Conservation (phyloP, 2,329 filamentous ascomycete species). For the Capronia coronata region DNA sequence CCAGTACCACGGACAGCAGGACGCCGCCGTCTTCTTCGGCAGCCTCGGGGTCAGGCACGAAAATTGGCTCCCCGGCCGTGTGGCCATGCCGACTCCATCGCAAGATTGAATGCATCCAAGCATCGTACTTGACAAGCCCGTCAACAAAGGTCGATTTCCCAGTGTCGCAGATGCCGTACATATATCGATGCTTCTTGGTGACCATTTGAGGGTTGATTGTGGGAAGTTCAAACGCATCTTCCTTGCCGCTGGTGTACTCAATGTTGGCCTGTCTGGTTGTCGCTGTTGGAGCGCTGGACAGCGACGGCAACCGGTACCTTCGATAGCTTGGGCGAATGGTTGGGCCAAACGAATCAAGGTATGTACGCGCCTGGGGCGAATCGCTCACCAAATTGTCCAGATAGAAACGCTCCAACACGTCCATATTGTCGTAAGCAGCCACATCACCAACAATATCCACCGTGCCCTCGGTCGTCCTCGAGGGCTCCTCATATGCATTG, state of each 20-base stretch:
- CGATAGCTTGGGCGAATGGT: conserved; percentile 28
- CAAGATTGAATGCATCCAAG: conserved; percentile 35
- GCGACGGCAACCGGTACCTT: conserved; percentile 35
- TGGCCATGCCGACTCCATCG: conserved; percentile 46
- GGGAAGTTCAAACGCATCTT: conserved; percentile 41
- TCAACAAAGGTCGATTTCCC: conserved; percentile 47
- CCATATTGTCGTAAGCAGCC: conserved; percentile 56
- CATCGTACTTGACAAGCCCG: conserved; percentile 49
- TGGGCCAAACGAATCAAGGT: conserved; percentile 38
- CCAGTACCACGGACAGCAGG: conserved; percentile 48
- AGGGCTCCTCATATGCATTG: conserved; percentile 65
- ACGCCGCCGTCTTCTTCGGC: conserved; percentile 49
- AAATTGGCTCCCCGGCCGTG: conserved; percentile 50
- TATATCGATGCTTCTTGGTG: conserved; percentile 44
- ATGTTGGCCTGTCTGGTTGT: conserved; percentile 21
- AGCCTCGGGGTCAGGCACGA: conserved; percentile 40
- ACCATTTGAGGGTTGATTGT: conserved; percentile 44
- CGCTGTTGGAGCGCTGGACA: conserved; percentile 29
- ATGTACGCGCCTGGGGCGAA: conserved; percentile 43
- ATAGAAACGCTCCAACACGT: conserved; percentile 62
- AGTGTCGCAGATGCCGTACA: conserved; percentile 44
- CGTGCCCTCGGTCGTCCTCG: conserved; percentile 34
- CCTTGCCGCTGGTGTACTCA: conserved; percentile 12
- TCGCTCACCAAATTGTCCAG: conserved; percentile 61
- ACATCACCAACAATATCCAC: conserved; percentile 60